These are phyloP conservation scores for Cercospora berteroae DNA, from an alignment of 2,329 filamentous ascomycete genomes.

Conservation along the genomic window DNA sequence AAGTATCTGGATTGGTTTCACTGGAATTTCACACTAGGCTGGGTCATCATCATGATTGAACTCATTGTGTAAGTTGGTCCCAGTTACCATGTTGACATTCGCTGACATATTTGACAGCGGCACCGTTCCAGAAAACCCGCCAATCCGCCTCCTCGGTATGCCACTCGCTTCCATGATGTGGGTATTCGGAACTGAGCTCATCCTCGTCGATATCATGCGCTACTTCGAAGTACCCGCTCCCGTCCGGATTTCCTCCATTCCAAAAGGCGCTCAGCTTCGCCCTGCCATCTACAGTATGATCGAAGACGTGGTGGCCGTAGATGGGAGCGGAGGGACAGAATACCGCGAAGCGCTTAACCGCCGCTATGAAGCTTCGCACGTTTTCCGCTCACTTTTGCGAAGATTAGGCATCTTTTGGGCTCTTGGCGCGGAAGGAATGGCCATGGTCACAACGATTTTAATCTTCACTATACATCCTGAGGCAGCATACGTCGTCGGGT, in stretches of 20 bases:
- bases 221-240: constrained; percentile 47
- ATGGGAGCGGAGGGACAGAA: constrained; percentile 53
- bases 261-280: constrained; percentile 50
- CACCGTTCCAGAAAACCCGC: constrained; percentile 48
- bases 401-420: constrained; percentile 55
- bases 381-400: constrained; percentile 55
- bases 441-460: constrained; percentile 44
- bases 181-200: constrained; percentile 52
- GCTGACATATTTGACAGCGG: constrained; percentile 38
- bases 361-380: constrained; percentile 54
- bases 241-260: constrained; percentile 54
- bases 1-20: constrained; percentile 56
- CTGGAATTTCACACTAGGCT: constrained; percentile 56
- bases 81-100: not conserved
- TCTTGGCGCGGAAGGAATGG: constrained; percentile 44
- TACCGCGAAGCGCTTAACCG: constrained; percentile 53
- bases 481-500: constrained; percentile 51
- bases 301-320: constrained; percentile 55
- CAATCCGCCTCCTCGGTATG: constrained; percentile 55
- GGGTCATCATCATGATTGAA: constrained; percentile 58
- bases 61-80: constrained; percentile 48
- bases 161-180: constrained; percentile 53
- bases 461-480: constrained; percentile 50
- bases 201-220: constrained; percentile 51
- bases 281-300: constrained; percentile 56